phyloP scores from a whole-genome alignment of 2,329 filamentous ascomycete species.

The Remersonia thermophila region DNA sequence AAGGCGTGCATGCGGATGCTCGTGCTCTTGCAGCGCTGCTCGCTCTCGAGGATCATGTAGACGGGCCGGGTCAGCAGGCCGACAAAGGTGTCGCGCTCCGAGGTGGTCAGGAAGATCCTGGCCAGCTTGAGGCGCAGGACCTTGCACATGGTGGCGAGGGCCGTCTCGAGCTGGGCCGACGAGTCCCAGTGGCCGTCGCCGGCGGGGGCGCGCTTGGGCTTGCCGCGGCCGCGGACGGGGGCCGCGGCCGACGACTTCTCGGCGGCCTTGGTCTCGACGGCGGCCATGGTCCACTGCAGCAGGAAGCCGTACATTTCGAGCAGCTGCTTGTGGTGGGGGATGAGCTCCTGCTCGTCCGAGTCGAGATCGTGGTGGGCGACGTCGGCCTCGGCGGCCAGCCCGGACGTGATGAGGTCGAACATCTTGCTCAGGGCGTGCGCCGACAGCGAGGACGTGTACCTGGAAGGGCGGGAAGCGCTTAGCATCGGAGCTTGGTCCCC shows the following conservation, averaged over 20 bases:
- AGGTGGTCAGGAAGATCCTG: slow-evolving; percentile 90
- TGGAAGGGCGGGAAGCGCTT: slow-evolving; percentile 53
- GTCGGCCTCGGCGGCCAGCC: slow-evolving; percentile 74
- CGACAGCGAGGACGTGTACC: slow-evolving; percentile 69
- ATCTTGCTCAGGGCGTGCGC: slow-evolving; percentile 80
- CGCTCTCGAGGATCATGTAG: slow-evolving; percentile 88
- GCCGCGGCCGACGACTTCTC: slow-evolving; percentile 71
- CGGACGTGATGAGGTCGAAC: slow-evolving; percentile 80
- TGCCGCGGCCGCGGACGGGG: slow-evolving; percentile 59
- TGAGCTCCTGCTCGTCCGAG: slow-evolving; percentile 76
- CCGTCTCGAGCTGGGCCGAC: slow-evolving; percentile 71
- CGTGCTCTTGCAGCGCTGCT: slow-evolving; percentile 79
- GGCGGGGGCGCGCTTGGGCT: slow-evolving; percentile 64
- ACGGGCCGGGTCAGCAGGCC: slow-evolving; percentile 83
- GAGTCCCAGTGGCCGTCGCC: slow-evolving; percentile 77
- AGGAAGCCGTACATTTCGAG: slow-evolving; percentile 92
- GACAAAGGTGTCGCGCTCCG: slow-evolving; percentile 90
- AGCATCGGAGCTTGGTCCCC: slow-evolving; percentile 35
- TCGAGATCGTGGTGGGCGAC: slow-evolving; percentile 77
- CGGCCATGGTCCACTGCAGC: slow-evolving; percentile 86
- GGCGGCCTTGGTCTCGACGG: slow-evolving; percentile 85
- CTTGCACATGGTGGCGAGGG: slow-evolving; percentile 90
- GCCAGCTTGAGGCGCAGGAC: slow-evolving; percentile 84
- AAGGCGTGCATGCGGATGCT: slow-evolving; percentile 92
- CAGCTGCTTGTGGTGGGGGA: slow-evolving; percentile 78